Base-by-base conservation (phyloP, 78 protist species). In the Polysphondylium violaceum region DNA sequence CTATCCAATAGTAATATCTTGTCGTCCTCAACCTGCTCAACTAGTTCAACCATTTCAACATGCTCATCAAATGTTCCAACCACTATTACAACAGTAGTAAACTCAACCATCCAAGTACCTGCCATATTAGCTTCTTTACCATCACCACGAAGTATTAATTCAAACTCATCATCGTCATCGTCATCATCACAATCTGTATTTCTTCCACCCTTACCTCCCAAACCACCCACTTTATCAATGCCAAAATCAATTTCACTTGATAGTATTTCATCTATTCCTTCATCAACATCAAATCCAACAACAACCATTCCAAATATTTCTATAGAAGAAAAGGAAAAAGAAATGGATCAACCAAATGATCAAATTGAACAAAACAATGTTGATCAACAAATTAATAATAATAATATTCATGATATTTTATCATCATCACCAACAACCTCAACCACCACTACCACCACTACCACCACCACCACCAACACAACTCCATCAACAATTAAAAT, bases 271-370 rank as follows among this genome's bases (percentile, higher is more conserved):
- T 55, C 61, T 55, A 47, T 11, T 47, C 7, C 11, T 47, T 65
- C 73, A 65, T 51, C 73, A 65, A 65, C 55, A 65, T 65, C 73
- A 65, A 65, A 38, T 44, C 40, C 73, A 65, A 65, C n/a, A n/a
- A n/a, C n/a, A n/a, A n/a, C n/a, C n/a, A n/a, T n/a, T n/a, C n/a
- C n/a, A n/a, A n/a, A n/a, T n/a, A n/a, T n/a, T n/a, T n/a, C n/a
- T n/a, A n/a, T n/a, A n/a, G n/a, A n/a, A n/a, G n/a, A n/a, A n/a
- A n/a, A n/a, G n/a, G n/a, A n/a, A n/a, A n/a, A n/a, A 5, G 73
- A 65, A 65, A n/a, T 65, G n/a, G 40, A 65, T 38, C 40, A 38
- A 65, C 73, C 73, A 38, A 38, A 65, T 38, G 29, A n/a, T n/a
- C n/a, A n/a, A n/a, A n/a, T n/a, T n/a, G n/a, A n/a, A n/a, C n/a